A percentile compares a stretch with the other conserved stretches of the same genome.
phyloP scores from a whole-genome alignment of 192 early-diverging fungal genomes.

The Physocladia obscura region DNA sequence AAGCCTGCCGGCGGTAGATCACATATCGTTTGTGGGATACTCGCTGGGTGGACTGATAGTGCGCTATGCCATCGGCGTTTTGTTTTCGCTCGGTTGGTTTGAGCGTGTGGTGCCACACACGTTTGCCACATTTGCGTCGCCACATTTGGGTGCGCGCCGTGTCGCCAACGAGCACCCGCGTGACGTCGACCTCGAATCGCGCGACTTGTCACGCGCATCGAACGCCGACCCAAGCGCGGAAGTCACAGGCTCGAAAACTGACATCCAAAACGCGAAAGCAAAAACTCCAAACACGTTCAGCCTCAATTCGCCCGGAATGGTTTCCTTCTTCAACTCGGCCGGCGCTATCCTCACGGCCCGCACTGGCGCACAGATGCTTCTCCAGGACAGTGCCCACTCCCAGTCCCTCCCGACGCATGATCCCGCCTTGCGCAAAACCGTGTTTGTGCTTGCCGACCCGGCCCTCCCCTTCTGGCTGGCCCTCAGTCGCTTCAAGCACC shows the following conservation, averaged over 20 bases:
- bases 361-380: slow-evolving; percentile 12
- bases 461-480: slow-evolving; percentile 24
- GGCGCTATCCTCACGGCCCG: slow-evolving; percentile 5
- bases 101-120: slow-evolving; percentile 25
- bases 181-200: too few relatives aligned
- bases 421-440: background rate
- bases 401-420: too few relatives aligned
- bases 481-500: slow-evolving; percentile 12
- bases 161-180: background rate
- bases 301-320: background rate
- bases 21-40: slow-evolving; percentile 55
- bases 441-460: slow-evolving; percentile 25
- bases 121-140: slow-evolving; percentile 50
- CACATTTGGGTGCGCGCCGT: slow-evolving; percentile 44
- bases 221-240: too few relatives aligned
- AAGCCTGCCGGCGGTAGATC: slow-evolving; percentile 9
- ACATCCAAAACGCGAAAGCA: background rate
- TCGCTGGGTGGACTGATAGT: slow-evolving; percentile 52
- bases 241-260: background rate
- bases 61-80: slow-evolving; percentile 47
- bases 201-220: too few relatives aligned
- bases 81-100: slow-evolving; percentile 27
- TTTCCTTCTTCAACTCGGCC: slow-evolving; percentile 29
- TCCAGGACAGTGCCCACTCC: too few relatives aligned
- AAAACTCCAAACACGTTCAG: too few relatives aligned